Base-by-base conservation (phyloP, 2,329 filamentous ascomycete species). In the Aureobasidium sp. region DNA sequence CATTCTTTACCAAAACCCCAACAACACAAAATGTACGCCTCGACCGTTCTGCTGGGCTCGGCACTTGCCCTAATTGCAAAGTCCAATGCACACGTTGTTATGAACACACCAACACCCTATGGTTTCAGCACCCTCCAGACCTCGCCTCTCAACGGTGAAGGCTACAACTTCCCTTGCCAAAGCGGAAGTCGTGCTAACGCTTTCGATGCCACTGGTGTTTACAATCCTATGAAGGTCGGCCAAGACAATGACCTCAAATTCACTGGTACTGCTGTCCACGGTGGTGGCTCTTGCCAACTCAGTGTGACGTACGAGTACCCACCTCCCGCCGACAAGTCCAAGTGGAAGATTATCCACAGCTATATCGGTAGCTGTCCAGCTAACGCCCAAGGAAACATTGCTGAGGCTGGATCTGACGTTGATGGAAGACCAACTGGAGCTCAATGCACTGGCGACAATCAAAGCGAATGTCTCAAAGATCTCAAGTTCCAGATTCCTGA, bases 221-320 rank as follows among this genome's bases (percentile, higher is more conserved):
- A 13, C 21, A 94, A 90, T 67, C 71, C 77, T 1, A 89, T 87
- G 72, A 71, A 77, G 0, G 81, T 89, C 14, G 90, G 89, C 13
- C 81, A 83, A 2, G 68, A 72, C 0, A 81, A 87, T 65, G 72
- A 76, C 0, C 80, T 97, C 2, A 74, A 76, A 1, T 91, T 97
- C 74, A 75, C 73, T 0, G 94, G 93, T 4, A 79, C 79, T 45
- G 92, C 91, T 3, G 85, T 87, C 0, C 94, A 99, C 67, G 92
- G 92, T 21, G 94, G 94, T 59, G 94, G 94, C 0, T 95, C 90
- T 0, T 97, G 94, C 77, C 94, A 99, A 69, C 77, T 97, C 62
- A 88, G 87, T 9, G 78, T 99, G 68, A 94, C 92, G 0, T 91
- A 89, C 21, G 93, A 97, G 67, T 42, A 77, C n/a, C 41, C 41